phyloP scores from a whole-genome alignment of 2,329 filamentous ascomycete species.

The Aureobasidium vineae region DNA sequence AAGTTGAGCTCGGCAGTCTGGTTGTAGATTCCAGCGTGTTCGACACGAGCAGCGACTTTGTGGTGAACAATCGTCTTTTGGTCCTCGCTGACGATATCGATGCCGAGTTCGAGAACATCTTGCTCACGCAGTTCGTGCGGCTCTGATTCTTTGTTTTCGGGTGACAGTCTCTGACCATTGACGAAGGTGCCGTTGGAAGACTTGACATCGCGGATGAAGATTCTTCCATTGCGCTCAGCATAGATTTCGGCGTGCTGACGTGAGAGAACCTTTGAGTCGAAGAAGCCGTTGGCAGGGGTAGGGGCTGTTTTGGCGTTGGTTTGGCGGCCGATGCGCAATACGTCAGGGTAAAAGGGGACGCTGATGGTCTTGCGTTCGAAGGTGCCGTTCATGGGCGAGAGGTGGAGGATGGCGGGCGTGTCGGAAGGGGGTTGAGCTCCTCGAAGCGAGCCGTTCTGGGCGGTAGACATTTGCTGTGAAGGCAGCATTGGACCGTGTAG shows the following conservation, averaged over 20 bases:
- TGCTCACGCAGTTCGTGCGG: constrained; percentile 89
- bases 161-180: constrained; percentile 84
- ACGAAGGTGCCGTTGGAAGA: constrained; percentile 99
- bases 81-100: constrained; percentile 98
- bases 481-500: constrained; percentile 63
- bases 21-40: constrained; percentile 83
- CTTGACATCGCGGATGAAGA: constrained; percentile 96
- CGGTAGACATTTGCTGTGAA: constrained; percentile 68
- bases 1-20: constrained; percentile 81
- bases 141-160: constrained; percentile 93
- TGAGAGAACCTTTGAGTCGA: constrained; percentile 96
- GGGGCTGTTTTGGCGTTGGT: constrained; percentile 96
- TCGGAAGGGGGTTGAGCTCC: constrained; percentile 44
- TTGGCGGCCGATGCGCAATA: constrained; percentile 88
- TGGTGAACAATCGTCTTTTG: constrained; percentile 98
- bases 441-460: constrained; percentile 53
- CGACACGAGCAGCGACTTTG: constrained; percentile 95
- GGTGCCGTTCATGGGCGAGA: constrained; percentile 89
- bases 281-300: constrained; percentile 87
- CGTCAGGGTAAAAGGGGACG: constrained; percentile 92
- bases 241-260: constrained; percentile 95
- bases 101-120: constrained; percentile 90
- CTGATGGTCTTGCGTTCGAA: constrained; percentile 97
- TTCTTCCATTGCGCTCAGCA: constrained; percentile 74
- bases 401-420: constrained; percentile 74